Evolutionary conservation across 2,329 filamentous ascomycete species (phyloP).

Genomic region (Fusarium hostae): DNA sequence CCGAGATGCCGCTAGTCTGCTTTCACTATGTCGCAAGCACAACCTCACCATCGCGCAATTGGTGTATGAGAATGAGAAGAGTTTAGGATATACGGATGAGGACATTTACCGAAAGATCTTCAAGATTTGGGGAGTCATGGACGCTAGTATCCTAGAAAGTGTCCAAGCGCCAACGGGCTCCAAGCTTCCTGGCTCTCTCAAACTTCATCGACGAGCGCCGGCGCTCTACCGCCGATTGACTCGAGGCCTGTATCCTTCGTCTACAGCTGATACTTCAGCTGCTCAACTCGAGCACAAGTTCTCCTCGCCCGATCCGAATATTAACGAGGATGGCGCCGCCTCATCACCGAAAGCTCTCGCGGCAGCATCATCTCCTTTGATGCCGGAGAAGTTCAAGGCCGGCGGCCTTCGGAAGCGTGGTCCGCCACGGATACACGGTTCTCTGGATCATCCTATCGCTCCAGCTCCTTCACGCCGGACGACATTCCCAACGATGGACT

Average conservation of each 20-base stretch:
- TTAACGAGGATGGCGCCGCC: slow-evolving; percentile 11
- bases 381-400: slow-evolving; percentile 6
- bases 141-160: slow-evolving; percentile 61
- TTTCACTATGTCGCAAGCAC: slow-evolving; percentile 60
- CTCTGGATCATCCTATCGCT: slow-evolving; percentile 57
- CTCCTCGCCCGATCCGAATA: slow-evolving; percentile 1
- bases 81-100: slow-evolving; percentile 61
- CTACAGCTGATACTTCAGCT: slow-evolving; percentile 17
- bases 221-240: slow-evolving; percentile 58
- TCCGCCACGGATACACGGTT: slow-evolving; percentile 57
- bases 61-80: slow-evolving; percentile 64
- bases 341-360: slow-evolving; percentile 9
- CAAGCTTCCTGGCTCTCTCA: slow-evolving; percentile 59
- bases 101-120: slow-evolving; percentile 60
- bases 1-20: slow-evolving; percentile 57
- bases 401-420: slow-evolving; percentile 39
- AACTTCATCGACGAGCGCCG: slow-evolving; percentile 59
- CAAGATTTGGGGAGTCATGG: slow-evolving; percentile 64
- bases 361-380: not conserved
- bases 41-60: slow-evolving; percentile 63
- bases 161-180: slow-evolving; percentile 58
- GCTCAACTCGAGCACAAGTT: slow-evolving; percentile 26
- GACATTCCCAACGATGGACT: slow-evolving; percentile 62
- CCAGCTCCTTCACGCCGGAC: slow-evolving; percentile 59
- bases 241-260: slow-evolving; percentile 57